Evolutionary conservation across 2,329 filamentous ascomycete species (phyloP), one percentile per base, ranked within the genome.

Genomic region (Penicillium sclerotiorum): DNA sequence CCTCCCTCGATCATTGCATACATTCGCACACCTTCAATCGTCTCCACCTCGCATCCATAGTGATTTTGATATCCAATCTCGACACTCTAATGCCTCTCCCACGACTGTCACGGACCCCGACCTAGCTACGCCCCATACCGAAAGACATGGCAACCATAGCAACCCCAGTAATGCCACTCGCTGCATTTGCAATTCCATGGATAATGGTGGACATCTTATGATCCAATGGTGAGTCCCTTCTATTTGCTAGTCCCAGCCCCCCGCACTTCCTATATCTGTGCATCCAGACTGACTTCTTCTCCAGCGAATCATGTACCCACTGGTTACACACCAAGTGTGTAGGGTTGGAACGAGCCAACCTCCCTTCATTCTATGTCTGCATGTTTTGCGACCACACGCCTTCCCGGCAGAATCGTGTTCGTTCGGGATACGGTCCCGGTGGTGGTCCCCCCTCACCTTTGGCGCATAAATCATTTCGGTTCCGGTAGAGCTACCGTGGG

Each of bases 241-340:
- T 22, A n/a, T n/a, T 9, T n/a, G n/a, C n/a, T n/a, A n/a, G n/a
- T n/a, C n/a, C n/a, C n/a, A n/a, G n/a, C 2, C 15, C 30, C 28
- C 6, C 46, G 7, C 13, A 17, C 33, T 17, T 15, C 30, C 20
- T 22, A 23, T 30, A 21, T 17, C 40, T 13, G 38, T 8, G n/a
- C 13, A n/a, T 32, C n/a, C 11, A 4, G 1, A 17, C 36, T 40
- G 25, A 47, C n/a, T 9, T 23, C 15, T 20, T 17, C 11, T 47
- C 20, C 53, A 79, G 83, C 68, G 80, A 82, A 64, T 81, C 79
- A 20, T 86, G 83, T 69, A 79, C 73, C n/a, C 82, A 84, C 58
- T 86, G 81, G 79, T 71, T 83, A 23, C 83, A 86, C 59, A 78
- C 79, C 25, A 73, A 73, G 47, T 86, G 83, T 58, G 74, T 84